phyloP scores from a whole-genome alignment of 495 filamentous ascomycete genomes.

The Xylaria sp. region DNA sequence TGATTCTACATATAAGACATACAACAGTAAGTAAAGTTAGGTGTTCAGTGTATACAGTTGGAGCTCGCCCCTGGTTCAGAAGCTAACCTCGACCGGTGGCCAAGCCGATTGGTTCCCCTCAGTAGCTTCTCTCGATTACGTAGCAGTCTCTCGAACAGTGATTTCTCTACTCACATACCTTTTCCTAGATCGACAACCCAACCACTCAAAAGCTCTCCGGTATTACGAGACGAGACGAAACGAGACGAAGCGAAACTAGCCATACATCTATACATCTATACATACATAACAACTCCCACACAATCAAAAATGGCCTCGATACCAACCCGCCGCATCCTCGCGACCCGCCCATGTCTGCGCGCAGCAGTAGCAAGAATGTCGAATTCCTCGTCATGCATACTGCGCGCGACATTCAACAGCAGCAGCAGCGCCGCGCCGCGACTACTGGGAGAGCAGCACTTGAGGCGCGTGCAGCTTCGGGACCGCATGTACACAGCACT shows the following conservation, averaged over 20 bases:
- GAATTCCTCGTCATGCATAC: not conserved
- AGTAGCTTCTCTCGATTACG: conserved; percentile 3
- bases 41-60: no score
- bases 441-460: no score
- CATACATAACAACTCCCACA: not conserved
- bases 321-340: conserved; percentile 18
- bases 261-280: not conserved
- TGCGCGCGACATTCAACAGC: conserved; percentile 3
- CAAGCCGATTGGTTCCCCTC: conserved; percentile 17
- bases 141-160: not conserved
- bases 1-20: no score
- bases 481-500: not conserved
- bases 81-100: not conserved
- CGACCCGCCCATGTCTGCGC: conserved; percentile 12
- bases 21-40: no score
- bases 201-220: not conserved
- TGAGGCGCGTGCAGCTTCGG: not conserved
- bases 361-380: not conserved
- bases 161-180: not conserved
- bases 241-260: no score
- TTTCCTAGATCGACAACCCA: not conserved
- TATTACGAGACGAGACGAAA: not conserved
- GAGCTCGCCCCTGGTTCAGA: not conserved
- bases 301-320: conserved; percentile 5
- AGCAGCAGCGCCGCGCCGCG: no score